A percentile compares a stretch with the other conserved stretches of the same genome.
phyloP scores from a whole-genome alignment of 176 grass and related monocot species.

The Aegilops tauschii region DNA sequence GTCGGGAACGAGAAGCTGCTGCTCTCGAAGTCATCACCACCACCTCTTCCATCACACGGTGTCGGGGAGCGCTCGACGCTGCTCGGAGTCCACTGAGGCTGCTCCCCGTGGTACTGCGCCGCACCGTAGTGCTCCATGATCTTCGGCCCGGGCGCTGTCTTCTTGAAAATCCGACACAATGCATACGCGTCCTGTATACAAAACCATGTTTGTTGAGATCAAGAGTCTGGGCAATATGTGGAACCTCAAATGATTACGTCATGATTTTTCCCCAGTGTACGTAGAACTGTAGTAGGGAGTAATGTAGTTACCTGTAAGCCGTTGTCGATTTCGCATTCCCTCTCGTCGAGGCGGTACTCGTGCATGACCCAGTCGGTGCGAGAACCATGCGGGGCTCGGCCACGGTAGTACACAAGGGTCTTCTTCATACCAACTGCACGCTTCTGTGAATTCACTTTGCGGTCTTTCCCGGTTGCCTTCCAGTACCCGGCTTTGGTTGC shows the following conservation, averaged over 20 bases:
- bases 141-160: conserved; percentile 72
- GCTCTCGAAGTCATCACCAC: conserved; percentile 73
- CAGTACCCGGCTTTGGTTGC: conserved; percentile 94
- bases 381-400: conserved; percentile 88
- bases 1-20: conserved; percentile 56
- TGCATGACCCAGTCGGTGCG: conserved; percentile 99
- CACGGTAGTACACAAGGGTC: conserved; percentile 95
- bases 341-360: conserved; percentile 94
- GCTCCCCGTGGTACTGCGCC: conserved; percentile 40
- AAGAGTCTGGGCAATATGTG: background rate
- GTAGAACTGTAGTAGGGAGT: background rate
- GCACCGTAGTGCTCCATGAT: conserved; percentile 76
- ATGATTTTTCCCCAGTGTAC: background rate
- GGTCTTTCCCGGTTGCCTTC: conserved; percentile 98
- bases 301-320: conserved; percentile 73
- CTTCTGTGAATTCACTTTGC: conserved; percentile 76
- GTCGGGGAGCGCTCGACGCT: conserved; percentile 54
- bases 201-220: background rate
- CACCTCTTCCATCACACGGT: conserved; percentile 61
- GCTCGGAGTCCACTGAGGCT: conserved; percentile 54
- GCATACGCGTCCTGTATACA: conserved; percentile 78
- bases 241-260: background rate
- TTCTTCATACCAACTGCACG: conserved; percentile 89
- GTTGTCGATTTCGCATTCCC: conserved; percentile 72
- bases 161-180: conserved; percentile 94